Evolutionary conservation across 306 rosid species (phyloP), one percentile per base, ranked within the genome.

Genomic region (Mimosa bimucronata): DNA sequence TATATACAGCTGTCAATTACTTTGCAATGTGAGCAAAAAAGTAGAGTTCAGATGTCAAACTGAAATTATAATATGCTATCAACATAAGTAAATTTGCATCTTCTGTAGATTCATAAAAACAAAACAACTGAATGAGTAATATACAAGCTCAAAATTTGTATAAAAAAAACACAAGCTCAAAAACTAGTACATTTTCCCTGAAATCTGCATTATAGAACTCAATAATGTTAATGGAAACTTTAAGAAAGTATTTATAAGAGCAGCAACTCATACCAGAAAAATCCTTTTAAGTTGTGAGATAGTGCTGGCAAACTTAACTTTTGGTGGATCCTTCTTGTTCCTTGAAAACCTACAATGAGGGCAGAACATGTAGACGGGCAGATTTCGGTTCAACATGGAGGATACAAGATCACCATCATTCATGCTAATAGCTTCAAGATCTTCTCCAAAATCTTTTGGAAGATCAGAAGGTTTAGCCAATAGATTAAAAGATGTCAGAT

Each of bases 251-350:
- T 70, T 81, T 71, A 71, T 77, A 77, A 40, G 52, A 78, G 85
- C 70, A 77, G 62, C 34, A 86, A 78, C 31, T 30, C 85, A 57
- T 92, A 91, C 98, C 98, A 94, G 66, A 82, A 94, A 88, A 60
- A 94, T 88, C 85, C 97, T 83, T 86, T 90, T 92, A 61, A 94
- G 98, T 89, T 94, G 98, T 28, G 98, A 94, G 86, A 91, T 67
- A 77, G 90, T 89, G 75, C 92, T 87, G 23, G 92, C 92, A 88
- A 91, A 91, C 88, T 91, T 89, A 61, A 85, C 87, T 53, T 88
- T 88, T 21, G 85, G 85, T 60, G 82, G 82, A 79, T 87, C 86
- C 87, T 88, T 89, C 84, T 73, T 89, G 74, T 84, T 89, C 82
- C 79, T 84, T 55, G 95, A 88, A 80, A 81, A 84, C 81, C 79